Evolutionary conservation across 1,284 basidiomycete genomes (phyloP).

Genomic region (Ustilago crameri): DNA sequence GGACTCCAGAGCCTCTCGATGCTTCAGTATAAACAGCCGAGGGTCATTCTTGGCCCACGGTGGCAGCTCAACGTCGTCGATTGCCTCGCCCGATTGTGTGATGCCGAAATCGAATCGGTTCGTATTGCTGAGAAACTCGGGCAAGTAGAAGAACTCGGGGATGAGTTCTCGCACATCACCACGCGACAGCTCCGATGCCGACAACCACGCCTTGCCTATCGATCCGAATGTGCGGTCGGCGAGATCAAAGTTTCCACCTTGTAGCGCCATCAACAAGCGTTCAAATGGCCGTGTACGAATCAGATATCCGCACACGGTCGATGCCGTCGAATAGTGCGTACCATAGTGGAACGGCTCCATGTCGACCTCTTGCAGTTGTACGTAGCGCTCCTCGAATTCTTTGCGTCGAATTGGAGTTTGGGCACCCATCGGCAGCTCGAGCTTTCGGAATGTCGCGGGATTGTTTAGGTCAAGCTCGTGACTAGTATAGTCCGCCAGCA

Average conservation of each 20-base stretch:
- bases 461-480: slow-evolving; percentile 77
- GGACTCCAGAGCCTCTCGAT: slow-evolving; percentile 89
- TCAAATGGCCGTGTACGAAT: slow-evolving; percentile 81
- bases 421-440: slow-evolving; percentile 91
- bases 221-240: slow-evolving; percentile 89
- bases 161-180: slow-evolving; percentile 95
- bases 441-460: slow-evolving; percentile 78
- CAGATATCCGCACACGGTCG: slow-evolving; percentile 94
- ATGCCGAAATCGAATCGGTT: slow-evolving; percentile 79
- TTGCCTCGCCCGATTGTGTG: slow-evolving; percentile 82
- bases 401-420: slow-evolving; percentile 76
- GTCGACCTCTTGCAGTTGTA: slow-evolving; percentile 78
- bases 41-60: slow-evolving; percentile 90
- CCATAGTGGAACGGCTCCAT: slow-evolving; percentile 73
- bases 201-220: slow-evolving; percentile 78
- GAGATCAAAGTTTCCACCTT: slow-evolving; percentile 85
- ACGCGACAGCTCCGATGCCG: slow-evolving; percentile 84
- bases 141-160: slow-evolving; percentile 82
- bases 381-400: slow-evolving; percentile 75
- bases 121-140: slow-evolving; percentile 71
- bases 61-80: slow-evolving; percentile 88
- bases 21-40: slow-evolving; percentile 82
- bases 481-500: slow-evolving; percentile 85
- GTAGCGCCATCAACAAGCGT: slow-evolving; percentile 55
- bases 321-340: slow-evolving; percentile 94